These are phyloP conservation scores for Lecanicillium sp. DNA, from an alignment of 2,329 filamentous ascomycete genomes.

Conservation along the genomic window DNA sequence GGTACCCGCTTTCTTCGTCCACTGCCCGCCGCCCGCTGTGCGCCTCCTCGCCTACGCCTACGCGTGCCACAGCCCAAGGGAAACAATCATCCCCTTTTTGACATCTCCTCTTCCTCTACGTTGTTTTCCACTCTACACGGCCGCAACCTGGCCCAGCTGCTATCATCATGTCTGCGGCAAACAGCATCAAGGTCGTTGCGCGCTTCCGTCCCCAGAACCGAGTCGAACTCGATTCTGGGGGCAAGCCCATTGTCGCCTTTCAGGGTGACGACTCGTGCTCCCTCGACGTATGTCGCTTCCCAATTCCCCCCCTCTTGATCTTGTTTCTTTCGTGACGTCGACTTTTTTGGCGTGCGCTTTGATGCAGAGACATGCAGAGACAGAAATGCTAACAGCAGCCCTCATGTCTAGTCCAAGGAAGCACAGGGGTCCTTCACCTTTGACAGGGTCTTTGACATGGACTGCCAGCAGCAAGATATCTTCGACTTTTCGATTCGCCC, in stretches of 20 bases:
- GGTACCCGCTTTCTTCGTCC: not conserved
- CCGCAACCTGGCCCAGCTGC: slow-evolving; percentile 9
- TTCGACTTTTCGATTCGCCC: slow-evolving; percentile 97
- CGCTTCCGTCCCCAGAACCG: slow-evolving; percentile 97
- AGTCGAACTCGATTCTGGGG: slow-evolving; percentile 82
- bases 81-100: not conserved
- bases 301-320: too few relatives aligned
- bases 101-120: slow-evolving; percentile 1
- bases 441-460: slow-evolving; percentile 95
- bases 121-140: slow-evolving; percentile 3
- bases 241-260: slow-evolving; percentile 87
- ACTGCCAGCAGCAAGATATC: slow-evolving; percentile 82
- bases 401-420: slow-evolving; percentile 64
- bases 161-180: slow-evolving; percentile 50
- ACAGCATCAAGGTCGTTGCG: slow-evolving; percentile 84
- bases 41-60: not conserved
- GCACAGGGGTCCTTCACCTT: slow-evolving; percentile 86
- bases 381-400: not conserved
- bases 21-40: too few relatives aligned
- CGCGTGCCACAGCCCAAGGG: not conserved
- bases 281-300: slow-evolving; percentile 61
- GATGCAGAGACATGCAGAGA: too few relatives aligned
- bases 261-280: slow-evolving; percentile 82
- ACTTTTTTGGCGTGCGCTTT: not conserved
- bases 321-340: slow-evolving; percentile 9